A percentile compares a stretch with the other conserved stretches of the same genome.
Evolutionary conservation across 2,329 filamentous ascomycete species (phyloP).

Genomic region (Colletotrichum sp.): DNA sequence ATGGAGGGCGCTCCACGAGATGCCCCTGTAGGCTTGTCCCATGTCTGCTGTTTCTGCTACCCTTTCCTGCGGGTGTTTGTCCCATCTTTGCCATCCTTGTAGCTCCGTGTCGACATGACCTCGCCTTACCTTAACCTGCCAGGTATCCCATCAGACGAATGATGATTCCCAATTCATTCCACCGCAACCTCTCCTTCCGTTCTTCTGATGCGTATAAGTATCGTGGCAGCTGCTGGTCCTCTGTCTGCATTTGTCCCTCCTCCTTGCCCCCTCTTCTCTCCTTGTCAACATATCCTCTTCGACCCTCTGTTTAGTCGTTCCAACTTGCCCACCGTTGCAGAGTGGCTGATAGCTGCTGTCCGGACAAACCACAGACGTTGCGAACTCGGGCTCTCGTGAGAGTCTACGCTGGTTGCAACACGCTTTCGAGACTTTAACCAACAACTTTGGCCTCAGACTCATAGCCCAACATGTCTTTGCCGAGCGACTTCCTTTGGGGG

Average conservation of each 20-base stretch:
- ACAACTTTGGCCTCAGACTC: neutral
- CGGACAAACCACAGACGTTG: neutral
- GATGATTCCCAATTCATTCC: neutral
- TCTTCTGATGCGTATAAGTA: slow-evolving; percentile 10
- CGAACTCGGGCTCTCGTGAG: neutral
- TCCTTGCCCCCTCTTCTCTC: neutral
- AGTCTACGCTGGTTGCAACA: neutral
- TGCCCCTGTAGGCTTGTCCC: neutral
- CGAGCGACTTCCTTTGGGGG: slow-evolving; percentile 77
- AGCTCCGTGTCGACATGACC: neutral
- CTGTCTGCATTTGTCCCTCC: neutral
- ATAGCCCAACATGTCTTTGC: slow-evolving; percentile 56
- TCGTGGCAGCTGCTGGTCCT: neutral
- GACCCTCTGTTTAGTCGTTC: neutral
- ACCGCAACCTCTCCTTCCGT: neutral
- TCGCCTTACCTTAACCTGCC: slow-evolving; percentile 6
- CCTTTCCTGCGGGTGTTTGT: slow-evolving; percentile 1
- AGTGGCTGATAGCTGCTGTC: neutral
- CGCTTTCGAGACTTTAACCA: neutral
- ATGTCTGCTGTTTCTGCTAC: neutral
- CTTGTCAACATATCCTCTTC: neutral
- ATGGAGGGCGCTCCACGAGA: slow-evolving; percentile 23
- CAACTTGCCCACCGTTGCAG: neutral
- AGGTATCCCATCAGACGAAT: neutral
- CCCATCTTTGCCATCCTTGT: slow-evolving; percentile 1